Evolutionary conservation across 176 grass and related monocot genomes (phyloP).

Genomic region (Oryza glaberrima): DNA sequence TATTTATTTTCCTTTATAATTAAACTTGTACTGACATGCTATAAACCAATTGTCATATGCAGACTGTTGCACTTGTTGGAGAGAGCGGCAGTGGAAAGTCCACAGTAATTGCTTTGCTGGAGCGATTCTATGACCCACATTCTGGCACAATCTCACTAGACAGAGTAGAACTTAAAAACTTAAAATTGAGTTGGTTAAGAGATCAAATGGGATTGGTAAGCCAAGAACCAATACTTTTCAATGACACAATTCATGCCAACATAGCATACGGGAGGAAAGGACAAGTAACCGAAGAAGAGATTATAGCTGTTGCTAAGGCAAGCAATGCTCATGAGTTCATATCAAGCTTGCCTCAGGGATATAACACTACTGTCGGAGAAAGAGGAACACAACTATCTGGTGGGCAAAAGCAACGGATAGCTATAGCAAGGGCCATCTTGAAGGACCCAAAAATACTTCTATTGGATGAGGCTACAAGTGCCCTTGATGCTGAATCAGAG

Average conservation of each 20-base stretch:
- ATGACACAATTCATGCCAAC: slow-evolving; percentile 60
- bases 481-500: slow-evolving; percentile 65
- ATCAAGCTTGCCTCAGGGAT: slow-evolving; percentile 51
- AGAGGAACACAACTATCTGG: slow-evolving; percentile 61
- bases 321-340: slow-evolving; percentile 61
- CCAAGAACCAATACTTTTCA: slow-evolving; percentile 65
- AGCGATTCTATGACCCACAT: slow-evolving; percentile 68
- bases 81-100: slow-evolving; percentile 84
- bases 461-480: slow-evolving; percentile 61
- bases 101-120: slow-evolving; percentile 67
- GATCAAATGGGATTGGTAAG: slow-evolving; percentile 71
- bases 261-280: slow-evolving; percentile 56
- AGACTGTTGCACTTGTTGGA: slow-evolving; percentile 70
- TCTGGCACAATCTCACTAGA: slow-evolving; percentile 63
- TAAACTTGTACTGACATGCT: background rate
- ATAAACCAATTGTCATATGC: slow-evolving; percentile 30
- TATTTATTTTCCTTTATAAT: slow-evolving; percentile 7
- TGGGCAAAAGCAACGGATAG: slow-evolving; percentile 62
- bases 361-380: slow-evolving; percentile 53
- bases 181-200: slow-evolving; percentile 62
- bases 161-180: slow-evolving; percentile 39
- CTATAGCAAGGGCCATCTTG: slow-evolving; percentile 62
- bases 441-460: slow-evolving; percentile 61
- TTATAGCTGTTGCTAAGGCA: slow-evolving; percentile 41
- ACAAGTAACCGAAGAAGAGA: slow-evolving; percentile 53